Evolutionary conservation across 129 eudicot species (phyloP).

Genomic region (Escallonia rubra): DNA sequence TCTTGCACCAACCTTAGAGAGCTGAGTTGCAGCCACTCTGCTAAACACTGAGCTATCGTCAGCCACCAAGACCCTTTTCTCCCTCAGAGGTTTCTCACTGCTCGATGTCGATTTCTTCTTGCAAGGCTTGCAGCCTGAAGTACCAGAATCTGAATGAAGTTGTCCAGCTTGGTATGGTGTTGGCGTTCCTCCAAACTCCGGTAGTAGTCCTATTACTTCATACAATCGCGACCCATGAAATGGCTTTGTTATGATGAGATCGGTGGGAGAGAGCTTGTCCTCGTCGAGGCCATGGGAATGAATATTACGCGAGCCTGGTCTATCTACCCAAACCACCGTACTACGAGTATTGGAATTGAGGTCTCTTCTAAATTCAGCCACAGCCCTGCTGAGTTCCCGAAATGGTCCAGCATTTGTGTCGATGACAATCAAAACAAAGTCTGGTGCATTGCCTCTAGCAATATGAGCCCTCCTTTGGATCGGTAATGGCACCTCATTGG

Average conservation of each 20-base stretch:
- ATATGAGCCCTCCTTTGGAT: background rate
- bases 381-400: constrained; percentile 38
- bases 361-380: constrained; percentile 59
- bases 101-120: background rate
- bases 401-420: constrained; percentile 50
- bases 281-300: constrained; percentile 41
- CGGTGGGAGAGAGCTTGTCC: constrained; percentile 47
- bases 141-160: background rate
- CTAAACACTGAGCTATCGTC: constrained; percentile 33
- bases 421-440: constrained; percentile 40
- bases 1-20: constrained; percentile 23
- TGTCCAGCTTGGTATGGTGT: constrained; percentile 8
- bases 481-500: constrained; percentile 17
- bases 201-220: constrained; percentile 41
- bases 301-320: constrained; percentile 25
- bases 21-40: constrained; percentile 17
- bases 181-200: constrained; percentile 37
- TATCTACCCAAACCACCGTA: constrained; percentile 57
- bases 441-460: background rate
- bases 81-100: constrained; percentile 20
- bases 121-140: background rate
- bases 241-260: constrained; percentile 48
- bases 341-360: background rate
- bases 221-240: constrained; percentile 61
- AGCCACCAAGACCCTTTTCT: constrained; percentile 35